Evolutionary conservation across 164 flowering plant genomes (phyloP), one percentile per base, ranked within the genome.

Genomic region (Brasenia schreberi): DNA sequence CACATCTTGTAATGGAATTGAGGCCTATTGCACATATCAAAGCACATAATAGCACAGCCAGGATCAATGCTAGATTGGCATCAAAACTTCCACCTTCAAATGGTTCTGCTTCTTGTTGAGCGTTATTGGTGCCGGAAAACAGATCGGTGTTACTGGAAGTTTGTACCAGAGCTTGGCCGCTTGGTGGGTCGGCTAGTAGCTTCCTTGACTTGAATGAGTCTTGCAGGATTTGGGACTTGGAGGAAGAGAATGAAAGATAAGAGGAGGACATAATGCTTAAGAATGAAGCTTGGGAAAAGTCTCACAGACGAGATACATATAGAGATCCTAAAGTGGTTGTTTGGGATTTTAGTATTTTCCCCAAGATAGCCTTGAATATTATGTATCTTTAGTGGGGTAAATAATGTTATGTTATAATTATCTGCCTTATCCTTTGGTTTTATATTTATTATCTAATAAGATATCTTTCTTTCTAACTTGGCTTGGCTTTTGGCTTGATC

Each of bases 41-140:
- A 16, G 92, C 86, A 58, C 84, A 89, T 5, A 89, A 64, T 63
- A 89, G 58, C 1, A 88, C 90, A 0, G 86, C 92, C 11, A 89
- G 65, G 63, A 85, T 86, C 96, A 92, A 79, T 0, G 86, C 90
- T 11, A 88, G 82, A 66, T 92, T 88, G 4, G 87, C 82, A 67
- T 95, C 97, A 45, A 92, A 49, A 49, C 56, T 49, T 49, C 12
- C 10, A 9, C 56, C 56, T 49, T 49, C 56, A 49, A 49, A 49
- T 2, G 56, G 10, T 14, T 49, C 56, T 49, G 56, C 0, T 49
- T 49, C 4, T 2, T 9, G 16, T 9, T 49, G 7, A 49, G 2
- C 16, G 14, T 14, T 49, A 2, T 14, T 16, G 56, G 56, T 6
- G 16, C 56, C 56, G 56, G 56, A 14, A 49, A 49, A 49, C 16